Percentiles rank a stretch among this genome's conserved stretches.
phyloP scores from a whole-genome alignment of 2,329 filamentous ascomycete species.

The Fusarium sp. region DNA sequence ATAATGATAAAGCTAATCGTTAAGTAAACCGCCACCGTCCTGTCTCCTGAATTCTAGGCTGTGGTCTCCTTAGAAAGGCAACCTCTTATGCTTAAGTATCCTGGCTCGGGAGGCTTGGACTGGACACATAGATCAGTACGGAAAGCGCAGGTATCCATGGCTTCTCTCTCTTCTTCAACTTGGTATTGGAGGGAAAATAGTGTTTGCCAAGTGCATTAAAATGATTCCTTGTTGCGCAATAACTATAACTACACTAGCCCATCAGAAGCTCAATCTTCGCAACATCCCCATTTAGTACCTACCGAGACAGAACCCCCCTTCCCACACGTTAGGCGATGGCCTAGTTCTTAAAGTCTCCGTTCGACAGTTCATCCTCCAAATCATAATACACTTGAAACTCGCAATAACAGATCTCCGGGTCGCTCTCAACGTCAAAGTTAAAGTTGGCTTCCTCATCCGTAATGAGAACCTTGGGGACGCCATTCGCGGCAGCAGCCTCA shows the following conservation, averaged over 20 bases:
- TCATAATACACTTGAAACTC: conserved; percentile 47
- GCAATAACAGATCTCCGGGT: conserved; percentile 43
- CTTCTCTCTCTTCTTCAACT: not conserved
- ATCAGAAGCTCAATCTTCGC: not conserved
- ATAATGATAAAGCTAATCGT: too few relatives aligned
- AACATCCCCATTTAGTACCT: too few relatives aligned
- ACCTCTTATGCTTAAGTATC: too few relatives aligned
- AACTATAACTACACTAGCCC: not conserved
- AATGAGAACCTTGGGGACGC: conserved; percentile 52
- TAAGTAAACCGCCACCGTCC: too few relatives aligned
- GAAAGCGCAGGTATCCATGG: not conserved
- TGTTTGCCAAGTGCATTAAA: not conserved
- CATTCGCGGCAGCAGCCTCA: conserved; percentile 47
- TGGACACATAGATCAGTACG: not conserved
- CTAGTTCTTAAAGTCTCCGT: conserved; percentile 42
- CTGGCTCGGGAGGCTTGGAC: not conserved
- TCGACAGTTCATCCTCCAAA: conserved; percentile 39
- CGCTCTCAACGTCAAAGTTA: conserved; percentile 47
- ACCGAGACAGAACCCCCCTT: too few relatives aligned
- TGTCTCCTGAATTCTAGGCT: too few relatives aligned
- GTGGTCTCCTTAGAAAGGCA: too few relatives aligned
- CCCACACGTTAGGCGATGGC: too few relatives aligned
- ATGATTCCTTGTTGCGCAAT: not conserved
- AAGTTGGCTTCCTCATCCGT: conserved; percentile 57
- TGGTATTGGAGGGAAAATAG: not conserved